Percentiles rank a stretch among this genome's conserved stretches.
Evolutionary conservation across 1,284 basidiomycete genomes (phyloP).

Genomic region (Butyriboletus regius): DNA sequence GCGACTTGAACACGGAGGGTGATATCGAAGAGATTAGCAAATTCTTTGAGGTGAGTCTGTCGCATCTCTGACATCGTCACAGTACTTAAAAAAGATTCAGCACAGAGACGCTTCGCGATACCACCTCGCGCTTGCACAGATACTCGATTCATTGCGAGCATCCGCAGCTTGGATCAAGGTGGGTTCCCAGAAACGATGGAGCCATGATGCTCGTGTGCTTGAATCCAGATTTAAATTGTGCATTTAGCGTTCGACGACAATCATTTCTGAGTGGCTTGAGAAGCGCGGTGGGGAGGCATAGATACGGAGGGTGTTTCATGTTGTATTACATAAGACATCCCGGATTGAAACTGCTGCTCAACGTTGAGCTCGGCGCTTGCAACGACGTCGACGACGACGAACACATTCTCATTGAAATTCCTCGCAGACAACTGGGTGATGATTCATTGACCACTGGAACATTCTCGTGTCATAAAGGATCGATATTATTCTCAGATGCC

Average conservation of each 20-base stretch:
- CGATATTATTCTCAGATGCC: conserved; percentile 44
- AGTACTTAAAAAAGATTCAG: conserved; percentile 30
- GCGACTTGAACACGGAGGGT: conserved; percentile 55
- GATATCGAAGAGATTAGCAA: conserved; percentile 61
- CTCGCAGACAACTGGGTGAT: conserved; percentile 8
- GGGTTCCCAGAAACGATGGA: conserved; percentile 11
- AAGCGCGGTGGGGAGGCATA: conserved; percentile 24
- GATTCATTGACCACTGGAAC: conserved; percentile 10
- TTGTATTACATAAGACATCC: conserved; percentile 17
- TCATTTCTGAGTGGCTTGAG: conserved; percentile 58
- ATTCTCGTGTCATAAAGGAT: not conserved
- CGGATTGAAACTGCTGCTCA: not conserved
- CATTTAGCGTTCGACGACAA: conserved; percentile 47
- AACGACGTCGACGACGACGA: conserved; percentile 11
- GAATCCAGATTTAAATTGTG: not conserved
- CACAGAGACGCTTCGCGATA: conserved; percentile 61
- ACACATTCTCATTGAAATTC: not conserved
- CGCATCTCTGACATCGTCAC: not conserved
- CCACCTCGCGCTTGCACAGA: conserved; percentile 56
- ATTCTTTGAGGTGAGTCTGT: conserved; percentile 56
- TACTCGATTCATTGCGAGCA: conserved; percentile 58
- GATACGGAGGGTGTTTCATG: not conserved
- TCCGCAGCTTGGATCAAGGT: conserved; percentile 57
- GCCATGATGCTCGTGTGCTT: not conserved
- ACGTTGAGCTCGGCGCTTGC: conserved; percentile 2